These are phyloP conservation scores for Quercus tomentella DNA, from an alignment of 331 rosid genomes.

Conservation along the genomic window DNA sequence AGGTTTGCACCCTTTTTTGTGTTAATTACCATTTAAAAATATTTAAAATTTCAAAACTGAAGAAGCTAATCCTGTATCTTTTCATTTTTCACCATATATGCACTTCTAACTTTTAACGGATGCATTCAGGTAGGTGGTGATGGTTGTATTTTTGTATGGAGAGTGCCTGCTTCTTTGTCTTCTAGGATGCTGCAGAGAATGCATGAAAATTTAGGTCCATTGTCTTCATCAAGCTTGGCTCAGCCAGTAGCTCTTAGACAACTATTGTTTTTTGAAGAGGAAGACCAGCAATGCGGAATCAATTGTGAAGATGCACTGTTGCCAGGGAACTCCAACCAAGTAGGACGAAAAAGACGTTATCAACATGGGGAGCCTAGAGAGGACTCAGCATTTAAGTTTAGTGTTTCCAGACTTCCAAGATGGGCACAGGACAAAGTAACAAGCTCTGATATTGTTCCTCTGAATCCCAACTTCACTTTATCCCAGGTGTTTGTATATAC, in stretches of 20 bases:
- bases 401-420: constrained; percentile 71
- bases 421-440: constrained; percentile 68
- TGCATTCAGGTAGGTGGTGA: constrained; percentile 66
- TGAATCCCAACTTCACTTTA: constrained; percentile 26
- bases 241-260: constrained; percentile 26
- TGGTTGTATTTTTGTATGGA: constrained; percentile 76
- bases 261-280: constrained; percentile 27
- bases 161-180: constrained; percentile 56
- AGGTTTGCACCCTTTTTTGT: neutral
- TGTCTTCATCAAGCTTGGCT: constrained; percentile 40
- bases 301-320: constrained; percentile 18
- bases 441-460: constrained; percentile 19
- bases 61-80: neutral
- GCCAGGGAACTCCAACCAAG: constrained; percentile 19
- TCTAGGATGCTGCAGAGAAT: constrained; percentile 55
- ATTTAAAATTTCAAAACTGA: neutral
- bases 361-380: constrained; percentile 27
- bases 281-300: constrained; percentile 25
- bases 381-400: constrained; percentile 56
- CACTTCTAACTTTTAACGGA: constrained; percentile 3
- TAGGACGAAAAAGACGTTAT: constrained; percentile 17
- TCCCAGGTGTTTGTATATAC: constrained; percentile 43
- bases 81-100: neutral
- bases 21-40: neutral
- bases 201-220: constrained; percentile 31